Evolutionary conservation across 805 yeast genomes (phyloP), one percentile per base, ranked within the genome.

Genomic region (Komagataella pastoris): DNA sequence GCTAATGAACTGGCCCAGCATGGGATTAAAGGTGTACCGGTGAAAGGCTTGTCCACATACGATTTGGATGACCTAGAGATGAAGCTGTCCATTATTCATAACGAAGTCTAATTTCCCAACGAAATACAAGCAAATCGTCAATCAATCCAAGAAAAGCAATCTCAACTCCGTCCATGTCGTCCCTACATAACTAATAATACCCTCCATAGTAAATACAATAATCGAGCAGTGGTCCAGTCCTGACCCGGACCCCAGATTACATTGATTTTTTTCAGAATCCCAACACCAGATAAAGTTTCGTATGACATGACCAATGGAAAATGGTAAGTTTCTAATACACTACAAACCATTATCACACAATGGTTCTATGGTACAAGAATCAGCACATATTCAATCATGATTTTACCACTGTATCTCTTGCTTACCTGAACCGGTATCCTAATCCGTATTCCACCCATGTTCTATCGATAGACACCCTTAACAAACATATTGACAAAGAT

Each of bases 381-480:
- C 59, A 67, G n/a, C 85, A 80, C 61, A 62, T 70, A n/a, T 85
- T 74, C 62, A 68, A 74, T 50, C 77, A 78, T 63, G 82, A 81
- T 57, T 89, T 89, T 59, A 72, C 74, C 49, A 83, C 91, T 0
- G 88, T 86, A 3, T 74, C 88, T 1, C 69, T 82, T 49, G 95
- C 95, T 1, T 83, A 84, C 62, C 82, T 87, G 67, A 82, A 81
- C 67, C 70, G 83, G 57, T 83, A 82, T 57, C 83, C 83, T 12
- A 82, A 83, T 63, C 98, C 98, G 2, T 89, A 75, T 63, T 83
- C 97, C 17, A 70, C 79, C 7, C 97, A 91, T 68, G 97, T 91
- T 10, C 70, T 83, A 43, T 84, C 95, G 6, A 81, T 80, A 24
- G 98, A 90, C 63, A 85, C 95, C 1, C 62, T 90, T 14, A 80